phyloP scores from a whole-genome alignment of 495 filamentous ascomycete genomes.

The Penicillium waksmanii region DNA sequence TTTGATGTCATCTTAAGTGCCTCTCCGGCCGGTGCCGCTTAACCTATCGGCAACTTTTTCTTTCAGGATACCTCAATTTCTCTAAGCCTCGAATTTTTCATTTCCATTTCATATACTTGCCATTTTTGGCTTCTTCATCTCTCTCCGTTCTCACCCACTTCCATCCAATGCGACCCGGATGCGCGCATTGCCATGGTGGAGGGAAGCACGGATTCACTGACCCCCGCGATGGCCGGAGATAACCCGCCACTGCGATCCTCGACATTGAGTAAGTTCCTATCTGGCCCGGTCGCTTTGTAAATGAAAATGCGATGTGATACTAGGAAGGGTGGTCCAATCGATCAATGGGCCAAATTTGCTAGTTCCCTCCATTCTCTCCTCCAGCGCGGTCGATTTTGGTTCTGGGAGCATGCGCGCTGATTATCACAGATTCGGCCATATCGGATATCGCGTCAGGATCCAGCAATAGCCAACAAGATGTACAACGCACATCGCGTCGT shows the following conservation, averaged over 20 bases:
- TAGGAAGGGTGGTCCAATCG: neutral
- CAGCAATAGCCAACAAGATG: slow-evolving; percentile 38
- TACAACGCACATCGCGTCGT: slow-evolving; percentile 30
- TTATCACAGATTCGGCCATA: slow-evolving; percentile 31
- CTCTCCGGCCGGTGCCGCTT: slow-evolving; percentile 32
- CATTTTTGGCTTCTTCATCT: slow-evolving; percentile 4
- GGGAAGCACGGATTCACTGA: slow-evolving; percentile 21
- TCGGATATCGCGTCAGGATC: slow-evolving; percentile 46
- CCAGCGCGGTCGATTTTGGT: neutral
- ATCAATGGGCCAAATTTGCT: neutral
- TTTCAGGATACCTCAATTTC: slow-evolving; percentile 7
- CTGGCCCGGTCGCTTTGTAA: neutral
- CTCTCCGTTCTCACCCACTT: neutral
- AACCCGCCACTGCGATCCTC: slow-evolving; percentile 25
- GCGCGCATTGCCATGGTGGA: slow-evolving; percentile 20
- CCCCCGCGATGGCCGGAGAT: slow-evolving; percentile 21
- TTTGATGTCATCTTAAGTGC: slow-evolving; percentile 37
- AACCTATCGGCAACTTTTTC: slow-evolving; percentile 18
- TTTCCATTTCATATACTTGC: slow-evolving; percentile 1
- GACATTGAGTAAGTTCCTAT: slow-evolving; percentile 23
- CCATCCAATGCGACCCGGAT: slow-evolving; percentile 18
- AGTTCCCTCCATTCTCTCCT: neutral
- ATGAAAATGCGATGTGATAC: neutral
- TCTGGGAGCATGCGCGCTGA: slow-evolving; percentile 11
- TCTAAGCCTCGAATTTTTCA: slow-evolving; percentile 3